phyloP scores from a whole-genome alignment of 2,329 filamentous ascomycete genomes.

The Penicillium sp. region DNA sequence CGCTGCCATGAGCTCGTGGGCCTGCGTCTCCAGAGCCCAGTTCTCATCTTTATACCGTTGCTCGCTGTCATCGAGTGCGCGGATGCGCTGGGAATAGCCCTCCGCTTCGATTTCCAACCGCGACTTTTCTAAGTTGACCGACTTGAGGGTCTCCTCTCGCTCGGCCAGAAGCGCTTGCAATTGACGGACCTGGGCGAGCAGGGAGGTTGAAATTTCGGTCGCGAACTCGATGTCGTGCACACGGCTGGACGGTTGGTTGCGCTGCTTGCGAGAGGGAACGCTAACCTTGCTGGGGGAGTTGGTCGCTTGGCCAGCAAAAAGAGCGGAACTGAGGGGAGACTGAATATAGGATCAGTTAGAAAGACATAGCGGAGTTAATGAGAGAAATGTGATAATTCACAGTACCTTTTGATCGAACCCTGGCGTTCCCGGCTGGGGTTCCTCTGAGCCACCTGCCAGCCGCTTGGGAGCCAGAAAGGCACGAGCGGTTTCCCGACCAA shows the following conservation, averaged over 20 bases:
- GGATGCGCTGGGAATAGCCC: constrained; percentile 75
- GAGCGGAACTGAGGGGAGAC: constrained; percentile 71
- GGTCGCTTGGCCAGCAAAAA: constrained; percentile 81
- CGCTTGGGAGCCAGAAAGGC: constrained; percentile 83
- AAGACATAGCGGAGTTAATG: neutral
- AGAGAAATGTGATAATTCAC: neutral
- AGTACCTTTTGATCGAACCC: constrained; percentile 51
- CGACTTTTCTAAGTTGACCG: constrained; percentile 71
- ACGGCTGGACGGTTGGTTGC: constrained; percentile 84
- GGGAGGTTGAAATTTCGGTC: constrained; percentile 94
- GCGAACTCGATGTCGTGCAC: constrained; percentile 97
- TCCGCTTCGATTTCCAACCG: constrained; percentile 81
- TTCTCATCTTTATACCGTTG: constrained; percentile 98
- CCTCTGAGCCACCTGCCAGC: constrained; percentile 71
- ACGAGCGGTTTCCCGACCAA: constrained; percentile 84
- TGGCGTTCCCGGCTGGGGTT: constrained; percentile 46
- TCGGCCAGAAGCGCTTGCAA: constrained; percentile 82
- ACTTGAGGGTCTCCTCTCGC: constrained; percentile 82
- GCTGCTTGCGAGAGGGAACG: constrained; percentile 81
- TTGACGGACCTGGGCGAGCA: constrained; percentile 91
- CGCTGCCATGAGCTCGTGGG: constrained; percentile 76
- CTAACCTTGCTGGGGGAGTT: constrained; percentile 86
- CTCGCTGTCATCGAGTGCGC: constrained; percentile 87
- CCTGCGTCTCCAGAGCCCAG: constrained; percentile 91
- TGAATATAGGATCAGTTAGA: constrained; percentile 36